Base-by-base conservation (phyloP, 1,139 yeast genomes). In the Williopsis jadinii region DNA sequence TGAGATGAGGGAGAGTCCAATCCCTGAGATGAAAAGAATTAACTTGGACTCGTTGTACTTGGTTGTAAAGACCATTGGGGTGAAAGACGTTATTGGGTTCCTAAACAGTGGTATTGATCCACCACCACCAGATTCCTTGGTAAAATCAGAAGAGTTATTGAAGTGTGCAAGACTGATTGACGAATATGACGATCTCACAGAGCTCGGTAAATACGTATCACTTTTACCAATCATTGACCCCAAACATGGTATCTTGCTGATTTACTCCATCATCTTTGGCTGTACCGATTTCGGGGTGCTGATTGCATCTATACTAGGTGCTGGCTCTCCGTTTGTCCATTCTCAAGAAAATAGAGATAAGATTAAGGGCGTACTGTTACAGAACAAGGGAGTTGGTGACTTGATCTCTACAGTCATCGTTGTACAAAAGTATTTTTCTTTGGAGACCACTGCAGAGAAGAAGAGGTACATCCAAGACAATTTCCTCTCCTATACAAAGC, bases 41-140 rank as follows among this genome's bases (percentile, higher is more conserved):
- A 79, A 95, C 30, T 62, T 92, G 35, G 96, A 90, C 51, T 86
- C 86, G 39, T 67, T 92, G 35, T 88, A 84, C 53, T 67, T 92
- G 43, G 77, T 82, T 40, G 95, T 88, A 10, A 87, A 88, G 58
- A 75, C 96, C 1, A 87, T 92, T 95, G 95, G 95, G 0, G 74
- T 90, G 27, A 66, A 68, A 5, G 72, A 84, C 48, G 95, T 88
- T 0, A 71, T 71, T 43, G 71, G 66, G 24, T 92, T 92, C 54
- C 68, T 92, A 47, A 66, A 72, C 9, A 72, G 75, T 36, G 97
- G 97, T 0, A 62, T 92, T 39, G 97, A 90, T 58, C 82, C 95
- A 1, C 97, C 97, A 9, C 68, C 70, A 9, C 37, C 53, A 24
- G 62, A 67, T 2, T 75, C 92, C 1, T 61, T 92, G 34, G 63